Base-by-base conservation (phyloP, 148 eudicot species). In the Camellia granthamiana region DNA sequence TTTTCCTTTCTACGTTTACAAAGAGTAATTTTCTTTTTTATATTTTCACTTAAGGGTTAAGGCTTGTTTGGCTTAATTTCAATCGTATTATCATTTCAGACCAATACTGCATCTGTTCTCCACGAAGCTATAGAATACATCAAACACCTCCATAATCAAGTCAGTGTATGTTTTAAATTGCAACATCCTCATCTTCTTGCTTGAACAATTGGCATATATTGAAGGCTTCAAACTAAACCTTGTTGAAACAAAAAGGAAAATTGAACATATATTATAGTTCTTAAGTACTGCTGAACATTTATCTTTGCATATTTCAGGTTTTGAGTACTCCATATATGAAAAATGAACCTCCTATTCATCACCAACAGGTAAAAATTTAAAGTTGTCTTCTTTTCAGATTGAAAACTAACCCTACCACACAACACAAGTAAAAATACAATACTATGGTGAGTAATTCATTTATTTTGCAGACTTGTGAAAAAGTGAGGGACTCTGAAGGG, bases 81-180 rank as follows among this genome's bases (percentile, higher is more conserved):
- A 10, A 44, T 3, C 60, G 42, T 23, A 30, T 47, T 12, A 42
- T 65, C 14, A 70, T n/a, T 85, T 73, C 91, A 96, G 99, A 96
- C 99, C 11, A 98, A 96, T 84, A 96, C 99, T 0, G 98, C 98
- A 51, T 96, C 99, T 54, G 99, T 96, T 79, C 93, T 96, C 75
- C 96, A 91, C 23, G 99, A 96, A 87, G 95, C 98, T 41, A 91
- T 93, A 19, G 98, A 96, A 65, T 96, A 96, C 85, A 91, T 96
- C 84, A 93, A 92, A 86, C 89, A 90, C 84, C 99, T 96, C 83
- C 99, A 96, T 82, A 93, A 90, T 85, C 97, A 96, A 90, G 97
- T 96, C 85, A 84, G 64, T 78, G 99, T 96, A 91, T 72, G 93
- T 88, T 30, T 30, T 30, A 30, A 30, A 30, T 30, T 71, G 4